phyloP scores from a whole-genome alignment of 495 filamentous ascomycete genomes.

The Aspergillus coremiiformis region DNA sequence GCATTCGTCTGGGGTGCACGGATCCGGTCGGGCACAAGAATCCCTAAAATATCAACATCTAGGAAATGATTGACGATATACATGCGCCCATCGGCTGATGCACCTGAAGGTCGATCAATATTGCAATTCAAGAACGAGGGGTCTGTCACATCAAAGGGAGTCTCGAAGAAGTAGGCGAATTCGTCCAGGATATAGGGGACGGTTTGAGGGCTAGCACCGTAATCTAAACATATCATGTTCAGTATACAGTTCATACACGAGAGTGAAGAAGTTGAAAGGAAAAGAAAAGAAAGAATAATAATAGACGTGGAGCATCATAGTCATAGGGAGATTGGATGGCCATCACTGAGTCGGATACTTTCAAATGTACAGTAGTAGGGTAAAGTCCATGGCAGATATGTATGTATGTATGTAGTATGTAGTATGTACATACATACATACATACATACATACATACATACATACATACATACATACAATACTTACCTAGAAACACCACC shows the following conservation, averaged over 20 bases:
- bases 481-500: constrained; percentile 52
- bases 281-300: neutral
- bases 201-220: constrained; percentile 37
- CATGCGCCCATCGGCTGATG: constrained; percentile 41
- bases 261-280: neutral
- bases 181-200: constrained; percentile 62
- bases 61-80: constrained; percentile 50
- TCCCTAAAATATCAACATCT: constrained; percentile 35
- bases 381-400: no score
- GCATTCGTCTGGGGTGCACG: constrained; percentile 52
- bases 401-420: no score
- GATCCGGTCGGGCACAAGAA: constrained; percentile 49
- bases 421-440: no score
- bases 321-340: no score
- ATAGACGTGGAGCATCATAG: no score
- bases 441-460: no score
- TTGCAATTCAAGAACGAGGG: constrained; percentile 45
- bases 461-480: no score
- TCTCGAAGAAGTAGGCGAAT: constrained; percentile 68
- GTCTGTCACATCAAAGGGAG: constrained; percentile 53
- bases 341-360: no score
- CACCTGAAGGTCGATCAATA: constrained; percentile 51
- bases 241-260: neutral
- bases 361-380: no score
- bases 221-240: constrained; percentile 22